A percentile compares a stretch with the other conserved stretches of the same genome.
These are phyloP conservation scores for Penicillium macrosclerotiorum DNA, from an alignment of 495 filamentous ascomycete species.

Conservation along the genomic window DNA sequence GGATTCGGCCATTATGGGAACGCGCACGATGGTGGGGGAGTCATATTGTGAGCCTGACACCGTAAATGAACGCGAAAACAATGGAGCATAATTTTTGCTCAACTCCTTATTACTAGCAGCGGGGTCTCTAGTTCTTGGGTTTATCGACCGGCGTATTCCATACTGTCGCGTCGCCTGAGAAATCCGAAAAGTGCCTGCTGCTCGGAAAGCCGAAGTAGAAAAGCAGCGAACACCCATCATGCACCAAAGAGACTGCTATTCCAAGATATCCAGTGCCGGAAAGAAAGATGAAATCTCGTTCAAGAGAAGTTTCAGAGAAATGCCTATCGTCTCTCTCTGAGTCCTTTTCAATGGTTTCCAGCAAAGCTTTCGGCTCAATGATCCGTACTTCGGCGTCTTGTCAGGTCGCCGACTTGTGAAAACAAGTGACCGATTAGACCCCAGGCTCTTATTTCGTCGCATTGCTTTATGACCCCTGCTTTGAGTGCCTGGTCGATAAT, in stretches of 20 bases:
- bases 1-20: conserved; percentile 93
- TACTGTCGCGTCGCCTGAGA: background rate
- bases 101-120: background rate
- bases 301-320: too few species aligned
- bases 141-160: background rate
- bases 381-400: background rate
- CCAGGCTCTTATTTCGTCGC: too few species aligned
- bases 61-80: background rate
- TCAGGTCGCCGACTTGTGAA: conserved; percentile 5
- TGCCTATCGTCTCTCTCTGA: background rate
- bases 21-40: conserved; percentile 73
- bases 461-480: too few species aligned
- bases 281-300: too few species aligned
- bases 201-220: background rate
- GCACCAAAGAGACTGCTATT: too few species aligned
- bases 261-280: too few species aligned
- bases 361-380: background rate
- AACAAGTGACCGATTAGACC: too few species aligned
- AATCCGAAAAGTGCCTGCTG: background rate
- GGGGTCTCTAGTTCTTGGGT: background rate
- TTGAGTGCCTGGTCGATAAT: too few species aligned
- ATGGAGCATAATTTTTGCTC: background rate
- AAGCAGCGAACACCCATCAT: too few species aligned
- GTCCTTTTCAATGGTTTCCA: background rate
- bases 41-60: background rate